Evolutionary conservation across 2,329 filamentous ascomycete genomes (phyloP).

Genomic region (Bipolaris bicolor): DNA sequence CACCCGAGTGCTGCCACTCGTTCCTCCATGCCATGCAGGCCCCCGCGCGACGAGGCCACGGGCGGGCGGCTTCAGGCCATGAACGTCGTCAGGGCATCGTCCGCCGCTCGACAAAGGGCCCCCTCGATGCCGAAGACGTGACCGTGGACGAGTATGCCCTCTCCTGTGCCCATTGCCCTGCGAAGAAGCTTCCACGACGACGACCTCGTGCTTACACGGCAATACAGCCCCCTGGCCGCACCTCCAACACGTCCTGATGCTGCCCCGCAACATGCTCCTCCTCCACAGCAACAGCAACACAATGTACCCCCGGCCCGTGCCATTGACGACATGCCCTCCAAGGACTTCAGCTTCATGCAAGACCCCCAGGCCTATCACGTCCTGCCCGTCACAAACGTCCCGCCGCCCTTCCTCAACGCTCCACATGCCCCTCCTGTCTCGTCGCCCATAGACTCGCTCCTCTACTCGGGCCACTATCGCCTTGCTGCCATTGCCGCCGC

Average conservation of each 20-base stretch:
- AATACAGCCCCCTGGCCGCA: slow-evolving; percentile 31
- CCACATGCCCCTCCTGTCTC: slow-evolving; percentile 64
- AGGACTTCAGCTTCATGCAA: slow-evolving; percentile 68
- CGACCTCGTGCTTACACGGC: slow-evolving; percentile 17
- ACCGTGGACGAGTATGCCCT: slow-evolving; percentile 67
- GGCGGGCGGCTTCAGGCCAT: slow-evolving; percentile 38
- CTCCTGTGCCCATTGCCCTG: slow-evolving; percentile 14
- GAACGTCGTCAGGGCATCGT: slow-evolving; percentile 51
- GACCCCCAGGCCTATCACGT: slow-evolving; percentile 64
- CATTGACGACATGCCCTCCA: slow-evolving; percentile 53
- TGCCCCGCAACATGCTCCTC: slow-evolving; percentile 26
- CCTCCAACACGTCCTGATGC: slow-evolving; percentile 29
- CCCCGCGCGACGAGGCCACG: slow-evolving; percentile 30
- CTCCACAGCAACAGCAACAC: background rate
- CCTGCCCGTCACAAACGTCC: slow-evolving; percentile 67
- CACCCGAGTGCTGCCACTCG: background rate
- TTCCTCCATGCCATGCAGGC: slow-evolving; percentile 14
- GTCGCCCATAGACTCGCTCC: slow-evolving; percentile 70
- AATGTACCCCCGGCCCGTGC: slow-evolving; percentile 23
- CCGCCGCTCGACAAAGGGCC: slow-evolving; percentile 76
- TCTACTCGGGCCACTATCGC: slow-evolving; percentile 78
- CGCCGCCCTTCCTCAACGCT: slow-evolving; percentile 71
- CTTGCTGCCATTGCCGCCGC: slow-evolving; percentile 74
- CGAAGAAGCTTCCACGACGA: background rate
- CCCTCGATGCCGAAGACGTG: slow-evolving; percentile 66